Conservation (phyloP, 1,284 basidiomycete species). For the Ustilago loliicola region DNA sequence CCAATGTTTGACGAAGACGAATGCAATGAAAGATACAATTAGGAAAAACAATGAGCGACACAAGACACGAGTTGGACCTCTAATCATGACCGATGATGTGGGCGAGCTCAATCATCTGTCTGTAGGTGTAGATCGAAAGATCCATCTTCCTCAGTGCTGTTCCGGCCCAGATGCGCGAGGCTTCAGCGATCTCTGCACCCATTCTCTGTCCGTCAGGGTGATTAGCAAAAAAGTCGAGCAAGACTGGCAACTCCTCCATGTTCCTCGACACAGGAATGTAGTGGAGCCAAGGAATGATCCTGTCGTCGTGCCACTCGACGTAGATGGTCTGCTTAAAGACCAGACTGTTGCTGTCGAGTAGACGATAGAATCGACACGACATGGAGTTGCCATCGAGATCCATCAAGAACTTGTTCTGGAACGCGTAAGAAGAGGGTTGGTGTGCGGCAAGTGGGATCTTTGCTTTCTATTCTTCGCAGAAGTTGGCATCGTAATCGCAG, state of each 20-base stretch:
- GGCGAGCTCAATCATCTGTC: slow-evolving; percentile 38
- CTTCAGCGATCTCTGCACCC: slow-evolving; percentile 22
- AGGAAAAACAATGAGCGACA: no score
- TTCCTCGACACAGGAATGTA: slow-evolving; percentile 31
- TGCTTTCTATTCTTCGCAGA: slow-evolving; percentile 24
- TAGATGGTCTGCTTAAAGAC: slow-evolving; percentile 47
- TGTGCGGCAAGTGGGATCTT: slow-evolving; percentile 8
- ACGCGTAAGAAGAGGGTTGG: not conserved
- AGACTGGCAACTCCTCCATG: slow-evolving; percentile 33
- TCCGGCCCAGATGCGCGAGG: slow-evolving; percentile 13
- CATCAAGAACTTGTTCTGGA: slow-evolving; percentile 36
- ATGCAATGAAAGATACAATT: not conserved
- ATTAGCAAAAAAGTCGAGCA: slow-evolving; percentile 39
- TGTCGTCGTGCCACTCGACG: slow-evolving; percentile 40
- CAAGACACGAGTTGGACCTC: not conserved
- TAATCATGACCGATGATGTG: slow-evolving; percentile 35
- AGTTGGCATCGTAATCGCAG: slow-evolving; percentile 9
- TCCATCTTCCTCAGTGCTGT: slow-evolving; percentile 30
- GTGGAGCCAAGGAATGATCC: slow-evolving; percentile 41
- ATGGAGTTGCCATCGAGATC: slow-evolving; percentile 44
- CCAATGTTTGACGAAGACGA: not conserved
- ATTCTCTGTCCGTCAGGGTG: slow-evolving; percentile 15
- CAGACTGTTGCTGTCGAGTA: slow-evolving; percentile 50
- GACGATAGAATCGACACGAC: slow-evolving; percentile 39
- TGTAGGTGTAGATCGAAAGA: slow-evolving; percentile 29